Conservation (phyloP, 2,329 filamentous ascomycete species). For the Penicillium sp. region DNA sequence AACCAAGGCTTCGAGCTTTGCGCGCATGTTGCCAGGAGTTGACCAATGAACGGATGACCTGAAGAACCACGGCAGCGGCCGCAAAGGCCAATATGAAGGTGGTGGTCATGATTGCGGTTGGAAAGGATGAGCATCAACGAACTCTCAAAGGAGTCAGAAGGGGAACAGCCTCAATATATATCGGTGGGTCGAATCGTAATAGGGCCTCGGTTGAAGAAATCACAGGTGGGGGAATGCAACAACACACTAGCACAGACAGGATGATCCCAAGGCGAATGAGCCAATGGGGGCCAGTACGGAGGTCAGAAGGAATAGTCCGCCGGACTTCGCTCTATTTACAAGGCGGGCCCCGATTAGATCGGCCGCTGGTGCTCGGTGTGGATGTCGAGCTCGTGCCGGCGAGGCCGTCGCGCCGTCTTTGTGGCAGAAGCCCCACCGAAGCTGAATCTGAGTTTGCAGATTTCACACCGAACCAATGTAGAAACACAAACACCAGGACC, state of each 20-base stretch:
- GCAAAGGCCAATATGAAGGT: slow-evolving; percentile 27
- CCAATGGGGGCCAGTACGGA: slow-evolving; percentile 13
- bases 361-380: neutral
- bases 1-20: slow-evolving; percentile 31
- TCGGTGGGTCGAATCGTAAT: neutral
- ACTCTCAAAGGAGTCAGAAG: neutral
- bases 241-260: neutral
- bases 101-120: slow-evolving; percentile 17
- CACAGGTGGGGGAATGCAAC: slow-evolving; percentile 1
- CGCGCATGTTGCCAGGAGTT: slow-evolving; percentile 31
- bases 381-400: neutral
- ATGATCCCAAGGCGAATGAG: slow-evolving; percentile 2
- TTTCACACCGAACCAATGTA: neutral
- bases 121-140: neutral
- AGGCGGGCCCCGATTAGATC: slow-evolving; percentile 13
- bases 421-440: neutral
- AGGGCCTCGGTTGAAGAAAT: slow-evolving; percentile 2
- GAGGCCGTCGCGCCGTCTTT: neutral
- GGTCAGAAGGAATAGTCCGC: slow-evolving; percentile 10
- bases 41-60: slow-evolving; percentile 27
- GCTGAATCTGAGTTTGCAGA: neutral
- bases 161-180: slow-evolving; percentile 2
- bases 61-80: slow-evolving; percentile 28
- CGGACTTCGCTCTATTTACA: slow-evolving; percentile 16
- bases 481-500: too few relatives aligned